Base-by-base conservation (phyloP, 2,329 filamentous ascomycete genomes). In the Exophiala lecanii-corni region DNA sequence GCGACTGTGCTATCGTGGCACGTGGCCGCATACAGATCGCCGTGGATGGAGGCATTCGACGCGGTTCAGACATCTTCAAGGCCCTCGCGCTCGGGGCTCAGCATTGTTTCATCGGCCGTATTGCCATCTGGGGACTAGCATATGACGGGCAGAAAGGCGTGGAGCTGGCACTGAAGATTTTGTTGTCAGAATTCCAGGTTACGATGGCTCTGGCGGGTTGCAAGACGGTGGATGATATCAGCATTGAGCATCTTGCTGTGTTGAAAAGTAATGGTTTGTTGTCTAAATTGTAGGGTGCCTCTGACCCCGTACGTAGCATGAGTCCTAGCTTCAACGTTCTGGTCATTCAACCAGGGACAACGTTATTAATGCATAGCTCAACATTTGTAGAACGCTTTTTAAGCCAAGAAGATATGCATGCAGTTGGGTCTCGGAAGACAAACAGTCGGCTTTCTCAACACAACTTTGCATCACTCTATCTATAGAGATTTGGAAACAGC, bases 41-140 rank as follows among this genome's bases (percentile, higher is more conserved):
- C 6, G 49, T 62, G 28, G 81, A 84, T 54, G 72, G 68, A 5
- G 75, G 76, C 0, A 70, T 79, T 16, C 57, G 75, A 32, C 67
- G 69, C 6, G 76, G 74, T 0, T 72, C 67, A 1, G 76, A 79
- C 55, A 66, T 78, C 7, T 62, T 62, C 51, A 62, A 62, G 28
- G 60, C 59, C 2, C 20, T 63, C 5, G 61, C 61, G 5, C 39
- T 63, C n/a, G 60, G 60, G 1, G 61, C 61, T 5, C 43, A 48
- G 10, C 53, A 49, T 37, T 60, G 57, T 21, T 62, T 62, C 32
- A 30, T 60, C 6, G 60, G 61, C 10, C 32, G 60, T 12, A 57
- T 61, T 33, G 54, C 59, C 0, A 59, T 62, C 10, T 63, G 59
- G 59, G 59, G 59, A 1, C 44, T 62, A 20, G 60, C 59, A n/a